Evolutionary conservation across 2,329 filamentous ascomycete species (phyloP).

Genomic region (Pezicula rhizophila): DNA sequence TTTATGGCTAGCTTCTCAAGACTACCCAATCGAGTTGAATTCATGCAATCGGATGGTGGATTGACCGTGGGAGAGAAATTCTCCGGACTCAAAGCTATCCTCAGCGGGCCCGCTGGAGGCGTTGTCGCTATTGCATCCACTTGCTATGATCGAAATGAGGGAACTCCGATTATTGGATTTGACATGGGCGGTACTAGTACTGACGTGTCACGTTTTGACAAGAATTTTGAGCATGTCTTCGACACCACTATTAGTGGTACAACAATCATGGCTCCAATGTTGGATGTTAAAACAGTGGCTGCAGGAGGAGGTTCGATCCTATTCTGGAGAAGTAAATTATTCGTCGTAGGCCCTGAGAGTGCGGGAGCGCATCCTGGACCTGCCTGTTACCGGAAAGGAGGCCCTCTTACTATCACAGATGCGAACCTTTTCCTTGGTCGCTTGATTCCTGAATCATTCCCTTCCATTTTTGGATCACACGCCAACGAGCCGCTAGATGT

Average conservation of each 20-base stretch:
- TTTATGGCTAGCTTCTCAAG: slow-evolving; percentile 54
- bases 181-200: slow-evolving; percentile 61
- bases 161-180: slow-evolving; percentile 63
- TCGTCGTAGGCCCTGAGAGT: slow-evolving; percentile 61
- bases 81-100: slow-evolving; percentile 54
- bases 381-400: slow-evolving; percentile 83
- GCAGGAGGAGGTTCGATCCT: slow-evolving; percentile 43
- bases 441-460: slow-evolving; percentile 82
- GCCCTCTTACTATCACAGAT: slow-evolving; percentile 84
- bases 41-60: slow-evolving; percentile 48
- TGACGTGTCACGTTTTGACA: slow-evolving; percentile 61
- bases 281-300: slow-evolving; percentile 67
- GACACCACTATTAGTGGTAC: slow-evolving; percentile 75
- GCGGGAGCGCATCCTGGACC: slow-evolving; percentile 74
- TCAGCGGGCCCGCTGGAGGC: slow-evolving; percentile 60
- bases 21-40: slow-evolving; percentile 59
- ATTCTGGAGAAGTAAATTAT: slow-evolving; percentile 63
- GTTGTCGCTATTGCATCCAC: slow-evolving; percentile 63
- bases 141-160: slow-evolving; percentile 57
- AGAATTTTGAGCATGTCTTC: slow-evolving; percentile 65
- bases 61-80: slow-evolving; percentile 45
- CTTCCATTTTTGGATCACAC: slow-evolving; percentile 86
- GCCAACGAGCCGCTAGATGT: slow-evolving; percentile 75
- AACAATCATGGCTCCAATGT: slow-evolving; percentile 70
- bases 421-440: slow-evolving; percentile 82